Conservation (phyloP, 192 early-diverging fungal genomes). For the Coemansia sp. region DNA sequence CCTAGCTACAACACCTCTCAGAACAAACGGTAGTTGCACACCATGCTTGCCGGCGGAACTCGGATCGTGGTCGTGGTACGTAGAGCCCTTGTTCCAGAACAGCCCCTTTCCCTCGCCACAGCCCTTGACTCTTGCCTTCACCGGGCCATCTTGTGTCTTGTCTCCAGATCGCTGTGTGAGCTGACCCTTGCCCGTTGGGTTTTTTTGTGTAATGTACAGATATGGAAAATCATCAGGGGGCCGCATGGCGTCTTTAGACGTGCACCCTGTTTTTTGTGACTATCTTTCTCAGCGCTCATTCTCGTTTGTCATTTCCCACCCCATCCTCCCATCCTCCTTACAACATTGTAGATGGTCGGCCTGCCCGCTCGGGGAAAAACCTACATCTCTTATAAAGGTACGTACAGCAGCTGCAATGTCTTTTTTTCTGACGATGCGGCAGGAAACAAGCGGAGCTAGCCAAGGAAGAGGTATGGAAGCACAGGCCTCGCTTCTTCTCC, state of each 20-base stretch:
- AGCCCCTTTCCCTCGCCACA: background rate
- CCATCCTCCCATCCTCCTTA: background rate
- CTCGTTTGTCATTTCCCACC: background rate
- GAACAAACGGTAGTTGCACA: background rate
- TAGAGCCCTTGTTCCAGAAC: background rate
- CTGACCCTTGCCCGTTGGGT: background rate
- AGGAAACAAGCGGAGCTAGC: background rate
- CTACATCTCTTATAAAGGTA: conserved; percentile 91
- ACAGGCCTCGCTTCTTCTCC: conserved; percentile 3
- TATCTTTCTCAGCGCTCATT: background rate
- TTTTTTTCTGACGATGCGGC: background rate
- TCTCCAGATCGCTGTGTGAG: background rate
- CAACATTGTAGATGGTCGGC: conserved; percentile 77
- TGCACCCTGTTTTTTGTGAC: conserved; percentile 6
- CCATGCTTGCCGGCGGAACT: conserved; percentile 54
- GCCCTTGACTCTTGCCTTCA: too few relatives aligned
- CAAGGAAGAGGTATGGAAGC: background rate
- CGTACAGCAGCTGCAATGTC: background rate
- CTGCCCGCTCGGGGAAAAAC: conserved; percentile 96
- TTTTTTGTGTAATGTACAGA: conserved; percentile 1
- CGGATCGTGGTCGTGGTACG: conserved; percentile 58
- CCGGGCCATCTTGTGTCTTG: too few relatives aligned
- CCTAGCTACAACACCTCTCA: background rate
- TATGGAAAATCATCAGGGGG: conserved; percentile 4
- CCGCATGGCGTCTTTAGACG: conserved; percentile 1